Percentiles rank a stretch among this genome's conserved stretches.
These are phyloP conservation scores for Sclerospora graminicola DNA, from an alignment of 352 stramenopile species.

Conservation along the genomic window DNA sequence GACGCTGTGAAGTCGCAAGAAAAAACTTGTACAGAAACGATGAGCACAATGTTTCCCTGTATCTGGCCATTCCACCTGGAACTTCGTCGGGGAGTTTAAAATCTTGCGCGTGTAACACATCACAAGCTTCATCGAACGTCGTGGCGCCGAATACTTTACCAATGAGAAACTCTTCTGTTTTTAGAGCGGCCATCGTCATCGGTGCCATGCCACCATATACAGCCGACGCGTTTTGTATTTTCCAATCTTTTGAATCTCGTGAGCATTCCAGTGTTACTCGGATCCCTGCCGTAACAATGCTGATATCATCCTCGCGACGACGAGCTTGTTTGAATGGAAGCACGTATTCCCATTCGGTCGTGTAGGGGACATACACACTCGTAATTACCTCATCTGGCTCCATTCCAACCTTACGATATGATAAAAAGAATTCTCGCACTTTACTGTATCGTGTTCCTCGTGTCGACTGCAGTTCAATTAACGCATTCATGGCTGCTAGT, in stretches of 20 bases:
- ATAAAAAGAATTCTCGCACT: constrained; percentile 91
- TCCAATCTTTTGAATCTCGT: constrained; percentile 65
- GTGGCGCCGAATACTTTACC: constrained; percentile 69
- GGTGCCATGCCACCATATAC: constrained; percentile 68
- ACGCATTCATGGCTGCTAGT: constrained; percentile 80
- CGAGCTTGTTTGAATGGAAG: constrained; percentile 94
- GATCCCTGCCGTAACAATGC: constrained; percentile 93
- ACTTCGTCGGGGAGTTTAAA: constrained; percentile 87
- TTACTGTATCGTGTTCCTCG: constrained; percentile 28
- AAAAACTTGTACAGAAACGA: constrained; percentile 96
- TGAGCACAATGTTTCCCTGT: constrained; percentile 88
- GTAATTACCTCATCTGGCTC: constrained; percentile 86
- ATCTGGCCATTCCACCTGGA: constrained; percentile 91
- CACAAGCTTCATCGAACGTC: constrained; percentile 78
- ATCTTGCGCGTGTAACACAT: constrained; percentile 77
- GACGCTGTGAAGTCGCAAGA: constrained; percentile 46
- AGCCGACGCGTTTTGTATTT: constrained; percentile 40
- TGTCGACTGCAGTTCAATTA: constrained; percentile 45
- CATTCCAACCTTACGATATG: constrained; percentile 90
- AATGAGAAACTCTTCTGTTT: constrained; percentile 59
- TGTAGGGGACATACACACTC: constrained; percentile 85
- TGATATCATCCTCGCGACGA: constrained; percentile 95
- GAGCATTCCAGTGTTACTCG: constrained; percentile 65
- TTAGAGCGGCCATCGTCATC: constrained; percentile 41
- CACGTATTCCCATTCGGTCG: constrained; percentile 86